These are phyloP conservation scores for Ceratobasidium sp. DNA, from an alignment of 1,284 basidiomycete genomes.

Conservation along the genomic window DNA sequence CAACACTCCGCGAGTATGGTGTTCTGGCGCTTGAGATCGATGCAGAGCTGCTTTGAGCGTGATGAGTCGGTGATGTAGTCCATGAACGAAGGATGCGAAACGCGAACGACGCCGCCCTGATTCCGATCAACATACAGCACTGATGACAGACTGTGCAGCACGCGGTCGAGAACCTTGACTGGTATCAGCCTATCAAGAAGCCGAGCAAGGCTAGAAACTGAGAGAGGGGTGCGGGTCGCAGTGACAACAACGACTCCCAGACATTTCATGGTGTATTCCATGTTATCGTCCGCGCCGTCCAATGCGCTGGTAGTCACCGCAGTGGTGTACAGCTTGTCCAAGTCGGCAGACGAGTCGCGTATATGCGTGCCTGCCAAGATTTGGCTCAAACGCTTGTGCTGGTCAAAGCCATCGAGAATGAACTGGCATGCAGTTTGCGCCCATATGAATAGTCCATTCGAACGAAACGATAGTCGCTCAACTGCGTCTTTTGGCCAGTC, in stretches of 20 bases:
- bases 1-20: too few relatives aligned
- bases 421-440: slow-evolving; percentile 23
- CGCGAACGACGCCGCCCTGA: too few relatives aligned
- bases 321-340: slow-evolving; percentile 11
- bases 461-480: not conserved
- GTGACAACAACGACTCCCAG: not conserved
- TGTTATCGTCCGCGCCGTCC: not conserved
- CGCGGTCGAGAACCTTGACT: too few relatives aligned
- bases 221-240: too few relatives aligned
- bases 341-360: not conserved
- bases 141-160: too few relatives aligned
- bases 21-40: too few relatives aligned
- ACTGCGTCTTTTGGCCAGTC: not conserved
- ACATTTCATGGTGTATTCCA: not conserved
- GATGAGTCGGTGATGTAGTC: too few relatives aligned
- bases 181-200: too few relatives aligned
- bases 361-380: not conserved
- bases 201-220: too few relatives aligned
- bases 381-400: not conserved
- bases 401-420: not conserved
- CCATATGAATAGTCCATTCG: not conserved
- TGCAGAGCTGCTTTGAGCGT: too few relatives aligned
- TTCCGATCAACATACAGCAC: too few relatives aligned
- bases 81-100: too few relatives aligned
- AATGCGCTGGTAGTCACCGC: not conserved